These are phyloP conservation scores for Chalciporus chontae DNA, from an alignment of 768 basidiomycete genomes.

Conservation along the genomic window DNA sequence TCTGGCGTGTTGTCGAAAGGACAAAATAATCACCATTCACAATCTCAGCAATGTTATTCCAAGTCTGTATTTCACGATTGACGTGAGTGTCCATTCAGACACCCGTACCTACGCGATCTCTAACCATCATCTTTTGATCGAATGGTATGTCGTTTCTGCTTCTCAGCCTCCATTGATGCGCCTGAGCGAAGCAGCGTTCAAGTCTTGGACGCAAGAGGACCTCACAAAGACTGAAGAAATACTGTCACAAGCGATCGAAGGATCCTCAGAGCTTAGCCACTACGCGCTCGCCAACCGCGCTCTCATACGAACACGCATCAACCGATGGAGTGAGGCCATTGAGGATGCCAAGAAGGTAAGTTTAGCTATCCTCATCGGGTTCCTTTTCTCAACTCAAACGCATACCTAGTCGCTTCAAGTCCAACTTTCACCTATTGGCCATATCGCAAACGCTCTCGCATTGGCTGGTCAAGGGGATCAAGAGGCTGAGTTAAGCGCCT, in stretches of 20 bases:
- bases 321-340: background rate
- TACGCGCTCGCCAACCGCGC: background rate
- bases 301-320: background rate
- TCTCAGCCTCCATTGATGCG: background rate
- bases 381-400: too few relatives aligned
- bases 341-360: background rate
- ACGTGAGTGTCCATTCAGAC: too few relatives aligned
- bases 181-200: background rate
- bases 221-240: background rate
- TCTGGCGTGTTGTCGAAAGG: too few relatives aligned
- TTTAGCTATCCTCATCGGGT: too few relatives aligned
- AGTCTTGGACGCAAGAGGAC: background rate
- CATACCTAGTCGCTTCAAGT: slow-evolving; percentile 7
- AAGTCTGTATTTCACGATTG: too few relatives aligned
- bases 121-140: background rate
- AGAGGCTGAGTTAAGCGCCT: background rate
- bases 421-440: slow-evolving; percentile 6
- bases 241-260: background rate
- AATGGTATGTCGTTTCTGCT: background rate
- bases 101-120: background rate
- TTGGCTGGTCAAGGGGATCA: background rate
- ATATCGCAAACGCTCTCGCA: slow-evolving; percentile 9
- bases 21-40: too few relatives aligned
- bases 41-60: too few relatives aligned
- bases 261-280: background rate